Evolutionary conservation across 1,284 basidiomycete species (phyloP), one percentile per base, ranked within the genome.

Genomic region (Abortiporus biennis): DNA sequence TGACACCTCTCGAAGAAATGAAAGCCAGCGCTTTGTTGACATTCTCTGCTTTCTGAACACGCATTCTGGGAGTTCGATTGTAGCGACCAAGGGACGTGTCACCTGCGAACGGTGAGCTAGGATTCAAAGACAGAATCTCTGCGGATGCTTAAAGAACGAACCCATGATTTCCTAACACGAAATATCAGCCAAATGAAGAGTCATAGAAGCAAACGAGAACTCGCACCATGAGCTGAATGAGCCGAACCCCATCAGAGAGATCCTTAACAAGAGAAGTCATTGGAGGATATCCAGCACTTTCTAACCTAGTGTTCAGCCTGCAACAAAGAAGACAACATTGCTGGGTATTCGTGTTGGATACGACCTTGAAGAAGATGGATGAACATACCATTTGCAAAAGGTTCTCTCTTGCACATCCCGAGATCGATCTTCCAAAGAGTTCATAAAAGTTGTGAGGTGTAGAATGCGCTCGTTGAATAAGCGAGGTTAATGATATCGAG

Each of bases 21-120:
- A 97, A 97, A 53, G 95, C 90, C 30, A 99, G 67, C 0, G 95
- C 95, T 61, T 91, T 92, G 63, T 93, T 94, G 39, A 96, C 94
- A 61, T 99, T 99, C 72, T 99, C 95, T 2, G 93, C 93, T 59
- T 94, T 97, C 63, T 99, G 95, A 0, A 99, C 83, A 36, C 94
- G 80, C 76, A 97, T 93, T 31, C 82, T 74, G 0, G 95, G 95
- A 43, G 76, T 81, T 59, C 77, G 85, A 65, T 96, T 97, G 64
- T 95, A 98, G 51, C 90, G 71, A 6, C 94, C 95, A 12, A 98
- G 74, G 20, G 87, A 89, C 1, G 83, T 84, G 57, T 96, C 93
- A 27, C 94, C 86, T 90, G 48, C 15, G 32, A 31, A 44, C 43
- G 44, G 38, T 39, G 47, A 40, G 19, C 43, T 2, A 48, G 22